Base-by-base conservation (phyloP, 805 yeast genomes). In the Starmera amethionina region DNA sequence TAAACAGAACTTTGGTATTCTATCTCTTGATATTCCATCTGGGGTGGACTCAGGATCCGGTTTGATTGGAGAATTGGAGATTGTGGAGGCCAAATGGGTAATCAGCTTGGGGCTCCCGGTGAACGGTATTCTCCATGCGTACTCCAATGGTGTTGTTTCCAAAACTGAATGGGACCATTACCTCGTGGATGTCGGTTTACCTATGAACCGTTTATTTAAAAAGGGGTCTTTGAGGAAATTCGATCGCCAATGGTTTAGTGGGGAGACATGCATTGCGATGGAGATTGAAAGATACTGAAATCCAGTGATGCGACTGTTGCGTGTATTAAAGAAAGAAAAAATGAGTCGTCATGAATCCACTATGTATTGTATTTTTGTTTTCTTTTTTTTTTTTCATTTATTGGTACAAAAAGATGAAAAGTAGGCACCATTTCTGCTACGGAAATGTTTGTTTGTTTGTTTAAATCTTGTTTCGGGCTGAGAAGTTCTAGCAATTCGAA, bases 31-130 rank as follows among this genome's bases (percentile, higher is more conserved):
- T 53, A 73, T 84, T 25, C 89, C 95, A 5, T 73, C 88, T 1
- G 96, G 96, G 5, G 64, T 82, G 33, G 95, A 85, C 52, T 80
- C 88, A 8, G 85, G 93, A 5, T 75, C 94, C 1, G 97, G 96
- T 8, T 40, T 54, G 15, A 50, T 54, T 16, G 54, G 54, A 19
- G 64, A 56, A 32, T 52, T 55, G n/a, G 40, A 63, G 11, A 56
- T 62, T 6, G 52, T 80, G 9, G 59, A 64, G 11, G 64, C 82
- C 42, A 71, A 70, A 43, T 77, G 79, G 62, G 70, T 85, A 31
- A 71, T 80, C 4, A 79, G 89, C 30, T 62, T 79, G 50, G 95
- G 93, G 2, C 62, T 87, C 46, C 94, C 95, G 3, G 58, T 83
- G 36, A 70, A 74, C 16, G 82, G 88, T 0, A 50, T 82, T 22